A percentile compares a stretch with the other conserved stretches of the same genome.
These are phyloP conservation scores for Amylostereum chailletii DNA, from an alignment of 1,284 basidiomycete species.

Conservation along the genomic window DNA sequence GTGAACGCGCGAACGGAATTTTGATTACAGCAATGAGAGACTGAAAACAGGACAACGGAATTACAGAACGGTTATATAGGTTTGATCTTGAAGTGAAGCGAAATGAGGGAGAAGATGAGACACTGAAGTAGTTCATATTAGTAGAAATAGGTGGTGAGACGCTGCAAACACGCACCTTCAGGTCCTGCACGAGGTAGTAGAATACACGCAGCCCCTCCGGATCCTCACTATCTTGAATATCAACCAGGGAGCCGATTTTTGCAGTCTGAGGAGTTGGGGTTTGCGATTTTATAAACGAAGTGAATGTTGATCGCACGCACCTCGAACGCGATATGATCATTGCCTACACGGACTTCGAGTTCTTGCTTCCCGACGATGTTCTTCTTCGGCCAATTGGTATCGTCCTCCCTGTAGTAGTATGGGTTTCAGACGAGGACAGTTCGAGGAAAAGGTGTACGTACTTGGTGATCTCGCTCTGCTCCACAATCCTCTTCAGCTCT, in stretches of 20 bases:
- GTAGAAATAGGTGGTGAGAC: conserved; percentile 2
- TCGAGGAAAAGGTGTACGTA: conserved; percentile 29
- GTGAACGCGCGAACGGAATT: too few relatives aligned
- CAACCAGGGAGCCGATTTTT: conserved; percentile 94
- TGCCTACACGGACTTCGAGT: conserved; percentile 89
- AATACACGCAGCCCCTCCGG: conserved; percentile 98
- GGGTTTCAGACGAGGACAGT: too few relatives aligned
- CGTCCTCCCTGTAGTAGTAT: conserved; percentile 74
- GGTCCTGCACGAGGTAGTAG: conserved; percentile 97
- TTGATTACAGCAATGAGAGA: too few relatives aligned
- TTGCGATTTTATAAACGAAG: neutral
- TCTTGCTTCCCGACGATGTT: conserved; percentile 98
- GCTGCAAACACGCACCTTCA: conserved; percentile 57
- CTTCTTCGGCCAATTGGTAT: conserved; percentile 97
- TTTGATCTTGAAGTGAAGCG: conserved; percentile 99
- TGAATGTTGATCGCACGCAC: conserved; percentile 34
- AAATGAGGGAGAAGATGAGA: conserved; percentile 95
- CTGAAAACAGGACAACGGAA: too few relatives aligned
- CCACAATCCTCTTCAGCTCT: conserved; percentile 92
- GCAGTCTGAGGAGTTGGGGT: conserved; percentile 73
- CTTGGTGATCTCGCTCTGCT: conserved; percentile 94
- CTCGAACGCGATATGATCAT: conserved; percentile 97
- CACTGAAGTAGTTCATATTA: conserved; percentile 49
- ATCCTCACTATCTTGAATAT: conserved; percentile 95
- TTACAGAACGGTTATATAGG: conserved; percentile 57